Evolutionary conservation across 805 yeast species (phyloP), one percentile per base, ranked within the genome.

Genomic region (Starmerella floris): DNA sequence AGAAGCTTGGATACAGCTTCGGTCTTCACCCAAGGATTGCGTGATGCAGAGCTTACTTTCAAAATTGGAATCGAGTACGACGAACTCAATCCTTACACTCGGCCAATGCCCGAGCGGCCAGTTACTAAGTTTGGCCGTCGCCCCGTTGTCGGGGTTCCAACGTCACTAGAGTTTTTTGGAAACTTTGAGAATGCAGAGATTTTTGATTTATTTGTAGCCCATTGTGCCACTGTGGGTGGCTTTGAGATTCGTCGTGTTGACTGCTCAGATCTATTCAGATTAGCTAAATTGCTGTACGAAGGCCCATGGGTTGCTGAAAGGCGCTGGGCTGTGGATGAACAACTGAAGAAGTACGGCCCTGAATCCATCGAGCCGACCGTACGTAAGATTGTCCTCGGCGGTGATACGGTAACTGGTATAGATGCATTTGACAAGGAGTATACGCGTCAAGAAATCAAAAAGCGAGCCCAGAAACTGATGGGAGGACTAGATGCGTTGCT

Each of bases 221-320:
- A 63, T 33, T 20, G 26, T 8, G 65, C 79, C 45, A 32, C 43
- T 4, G 54, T 63, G 33, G n/a, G 8, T n/a, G 81, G 83, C 39
- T 82, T 79, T 34, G 72, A 71, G 41, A 62, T 83, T 23, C 69
- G 73, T 20, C 65, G 76, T 10, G 60, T 77, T 34, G 87, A 84
- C 62, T 87, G 88, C 59, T 61, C 77, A 16, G 82, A 85, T 3
- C 66, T 88, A 32, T 66, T 83, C 47, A 81, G 80, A 30, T 68
- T 88, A 44, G 98, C 97, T 16, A 74, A 74, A 53, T 82, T 91
- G 57, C 69, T 88, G 30, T 88, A 88, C 59, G 96, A 88, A 57
- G 98, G 98, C 45, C 82, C 97, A n/a, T 88, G 98, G 98, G 97
- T 88, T 10, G 83, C 93, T 21, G 98, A 88, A 65, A 74, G 98